Percentiles rank a stretch among this genome's conserved stretches.
Conservation (phyloP, 768 basidiomycete genomes). For the Russula ochroleuca region DNA sequence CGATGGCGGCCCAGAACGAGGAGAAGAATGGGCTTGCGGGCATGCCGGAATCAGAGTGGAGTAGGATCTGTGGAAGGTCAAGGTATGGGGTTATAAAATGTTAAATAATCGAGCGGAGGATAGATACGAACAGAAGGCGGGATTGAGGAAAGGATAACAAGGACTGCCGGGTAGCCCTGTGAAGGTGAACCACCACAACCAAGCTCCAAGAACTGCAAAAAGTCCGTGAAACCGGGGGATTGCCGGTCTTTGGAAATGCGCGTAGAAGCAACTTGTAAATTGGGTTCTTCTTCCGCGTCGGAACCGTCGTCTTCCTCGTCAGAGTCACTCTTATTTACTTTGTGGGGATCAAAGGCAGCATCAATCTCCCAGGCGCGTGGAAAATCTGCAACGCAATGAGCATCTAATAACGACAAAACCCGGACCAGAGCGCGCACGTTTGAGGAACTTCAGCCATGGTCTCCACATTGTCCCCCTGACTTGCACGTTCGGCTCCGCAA, state of each 20-base stretch:
- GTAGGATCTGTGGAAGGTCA: slow-evolving; percentile 32
- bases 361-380: slow-evolving; percentile 62
- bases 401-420: neutral
- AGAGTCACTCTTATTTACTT: slow-evolving; percentile 35
- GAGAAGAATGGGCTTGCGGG: slow-evolving; percentile 54
- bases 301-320: slow-evolving; percentile 36
- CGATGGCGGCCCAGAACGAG: slow-evolving; percentile 80
- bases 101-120: neutral
- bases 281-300: slow-evolving; percentile 39
- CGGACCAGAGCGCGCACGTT: slow-evolving; percentile 46
- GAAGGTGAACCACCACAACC: slow-evolving; percentile 78
- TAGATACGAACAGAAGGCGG: slow-evolving; percentile 52
- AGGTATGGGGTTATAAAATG: neutral
- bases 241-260: neutral
- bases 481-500: slow-evolving; percentile 62
- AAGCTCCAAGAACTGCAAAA: slow-evolving; percentile 71
- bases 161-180: slow-evolving; percentile 75
- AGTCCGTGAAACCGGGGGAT: slow-evolving; percentile 54
- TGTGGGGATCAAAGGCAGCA: slow-evolving; percentile 27
- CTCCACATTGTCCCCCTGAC: slow-evolving; percentile 70
- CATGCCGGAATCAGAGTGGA: slow-evolving; percentile 24
- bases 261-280: slow-evolving; percentile 16
- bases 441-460: slow-evolving; percentile 65
- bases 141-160: slow-evolving; percentile 79
- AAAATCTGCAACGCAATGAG: slow-evolving; percentile 43